These are phyloP conservation scores for Colletotrichum destructivum DNA, from an alignment of 2,329 filamentous ascomycete species.

Conservation along the genomic window DNA sequence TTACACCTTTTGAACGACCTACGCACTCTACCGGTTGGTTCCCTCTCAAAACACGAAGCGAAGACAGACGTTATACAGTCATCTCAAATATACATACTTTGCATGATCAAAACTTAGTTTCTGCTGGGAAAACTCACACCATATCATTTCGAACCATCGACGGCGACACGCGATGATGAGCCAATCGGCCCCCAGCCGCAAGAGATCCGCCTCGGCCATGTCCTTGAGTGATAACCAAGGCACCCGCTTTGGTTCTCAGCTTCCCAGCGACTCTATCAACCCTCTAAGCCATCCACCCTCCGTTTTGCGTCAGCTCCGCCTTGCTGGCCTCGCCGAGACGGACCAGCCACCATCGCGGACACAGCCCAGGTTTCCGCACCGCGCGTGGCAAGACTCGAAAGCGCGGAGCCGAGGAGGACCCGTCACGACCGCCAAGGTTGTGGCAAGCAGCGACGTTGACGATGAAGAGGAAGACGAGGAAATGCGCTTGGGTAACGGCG, in stretches of 20 bases:
- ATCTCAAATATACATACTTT: background rate
- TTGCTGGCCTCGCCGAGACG: slow-evolving; percentile 67
- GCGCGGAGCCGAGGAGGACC: slow-evolving; percentile 3
- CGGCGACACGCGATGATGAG: slow-evolving; percentile 11
- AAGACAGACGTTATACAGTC: background rate
- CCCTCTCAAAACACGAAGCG: background rate
- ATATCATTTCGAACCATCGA: background rate
- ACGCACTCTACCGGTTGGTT: background rate
- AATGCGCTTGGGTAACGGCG: slow-evolving; percentile 25
- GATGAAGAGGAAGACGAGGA: background rate
- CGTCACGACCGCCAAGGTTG: background rate
- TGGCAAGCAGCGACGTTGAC: slow-evolving; percentile 25
- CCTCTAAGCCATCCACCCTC: slow-evolving; percentile 68
- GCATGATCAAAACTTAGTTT: too few relatives aligned
- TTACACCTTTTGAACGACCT: background rate
- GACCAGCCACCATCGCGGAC: slow-evolving; percentile 58
- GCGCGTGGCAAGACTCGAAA: slow-evolving; percentile 44
- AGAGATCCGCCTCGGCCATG: slow-evolving; percentile 47
- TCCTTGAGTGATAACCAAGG: slow-evolving; percentile 34
- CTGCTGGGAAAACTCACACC: too few relatives aligned
- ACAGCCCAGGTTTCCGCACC: slow-evolving; percentile 67
- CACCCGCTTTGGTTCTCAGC: slow-evolving; percentile 40
- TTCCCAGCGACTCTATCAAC: slow-evolving; percentile 61
- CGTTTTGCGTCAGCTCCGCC: slow-evolving; percentile 66
- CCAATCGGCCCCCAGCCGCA: slow-evolving; percentile 47